phyloP scores from a whole-genome alignment of 371 early-diverging fungal genomes.

The Chytridium lagenaria region DNA sequence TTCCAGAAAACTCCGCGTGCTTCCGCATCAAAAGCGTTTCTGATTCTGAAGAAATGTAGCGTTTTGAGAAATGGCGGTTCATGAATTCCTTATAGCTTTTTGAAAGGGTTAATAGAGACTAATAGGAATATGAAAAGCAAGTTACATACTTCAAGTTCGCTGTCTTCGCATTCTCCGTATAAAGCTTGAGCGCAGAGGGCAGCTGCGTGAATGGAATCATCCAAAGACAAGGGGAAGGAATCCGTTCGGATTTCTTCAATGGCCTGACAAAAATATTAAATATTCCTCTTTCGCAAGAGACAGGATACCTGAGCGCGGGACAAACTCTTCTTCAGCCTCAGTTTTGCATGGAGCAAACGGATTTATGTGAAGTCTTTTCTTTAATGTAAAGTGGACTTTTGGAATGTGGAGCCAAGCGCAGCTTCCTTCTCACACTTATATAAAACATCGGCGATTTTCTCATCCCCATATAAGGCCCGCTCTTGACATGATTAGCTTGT shows the following conservation, averaged over 20 bases:
- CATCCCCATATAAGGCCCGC: constrained; percentile 42
- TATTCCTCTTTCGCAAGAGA: no score
- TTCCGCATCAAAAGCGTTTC: constrained; percentile 30
- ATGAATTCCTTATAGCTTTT: constrained; percentile 29
- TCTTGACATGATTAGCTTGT: constrained; percentile 24
- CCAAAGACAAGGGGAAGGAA: constrained; percentile 41
- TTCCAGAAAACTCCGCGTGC: constrained; percentile 40
- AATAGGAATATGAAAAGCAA: not conserved
- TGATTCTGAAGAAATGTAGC: constrained; percentile 15
- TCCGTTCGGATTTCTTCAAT: constrained; percentile 34
- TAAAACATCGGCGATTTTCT: constrained; percentile 51
- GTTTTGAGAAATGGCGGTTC: constrained; percentile 21
- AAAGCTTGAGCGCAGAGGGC: constrained; percentile 41
- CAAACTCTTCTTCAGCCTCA: constrained; percentile 45
- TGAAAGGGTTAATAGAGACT: not conserved
- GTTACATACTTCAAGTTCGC: constrained; percentile 28
- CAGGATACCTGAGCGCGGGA: constrained; percentile 43
- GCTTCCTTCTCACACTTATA: constrained; percentile 48
- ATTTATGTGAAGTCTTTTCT: constrained; percentile 47
- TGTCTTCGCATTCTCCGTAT: constrained; percentile 43
- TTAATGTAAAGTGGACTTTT: constrained; percentile 49
- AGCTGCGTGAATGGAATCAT: constrained; percentile 39
- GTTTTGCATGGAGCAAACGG: constrained; percentile 22
- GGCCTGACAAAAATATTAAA: not conserved
- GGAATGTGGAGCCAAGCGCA: constrained; percentile 21